These are phyloP conservation scores for Thymus quinquecostatus DNA, from an alignment of 257 asterid genomes.

Conservation along the genomic window DNA sequence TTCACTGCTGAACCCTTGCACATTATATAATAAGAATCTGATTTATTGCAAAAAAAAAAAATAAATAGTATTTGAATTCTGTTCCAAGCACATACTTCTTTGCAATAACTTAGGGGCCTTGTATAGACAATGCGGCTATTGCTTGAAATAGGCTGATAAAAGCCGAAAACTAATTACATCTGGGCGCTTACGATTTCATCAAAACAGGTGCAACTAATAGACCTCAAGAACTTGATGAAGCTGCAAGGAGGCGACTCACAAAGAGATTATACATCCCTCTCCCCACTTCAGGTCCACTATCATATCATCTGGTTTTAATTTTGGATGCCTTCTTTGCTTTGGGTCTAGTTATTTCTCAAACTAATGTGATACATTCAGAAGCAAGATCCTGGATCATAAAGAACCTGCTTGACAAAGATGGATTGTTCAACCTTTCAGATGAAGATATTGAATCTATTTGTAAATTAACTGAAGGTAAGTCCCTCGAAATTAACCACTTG, in stretches of 20 bases:
- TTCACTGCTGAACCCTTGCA: conserved; percentile 18
- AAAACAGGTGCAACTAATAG: conserved; percentile 94
- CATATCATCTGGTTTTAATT: background rate
- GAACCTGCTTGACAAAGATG: conserved; percentile 88
- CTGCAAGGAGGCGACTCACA: conserved; percentile 97
- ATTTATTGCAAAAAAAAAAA: background rate
- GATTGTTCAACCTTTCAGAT: conserved; percentile 68
- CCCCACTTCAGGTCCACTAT: conserved; percentile 82
- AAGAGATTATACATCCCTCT: conserved; percentile 96
- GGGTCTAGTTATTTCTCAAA: conserved; percentile 17
- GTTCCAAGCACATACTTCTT: conserved; percentile 20
- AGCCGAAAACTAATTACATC: background rate
- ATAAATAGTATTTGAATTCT: background rate
- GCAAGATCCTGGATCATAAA: conserved; percentile 94
- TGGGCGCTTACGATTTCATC: conserved; percentile 23
- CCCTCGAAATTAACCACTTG: conserved; percentile 20
- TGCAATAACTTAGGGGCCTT: background rate
- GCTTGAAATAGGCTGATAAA: conserved; percentile 2
- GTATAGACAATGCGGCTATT: conserved; percentile 9
- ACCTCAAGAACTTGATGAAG: conserved; percentile 99
- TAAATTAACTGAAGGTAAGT: conserved; percentile 77
- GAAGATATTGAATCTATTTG: conserved; percentile 78
- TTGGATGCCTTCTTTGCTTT: conserved; percentile 19
- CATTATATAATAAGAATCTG: conserved; percentile 1
- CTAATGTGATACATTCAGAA: conserved; percentile 50